Evolutionary conservation across 805 yeast genomes (phyloP).

Genomic region (Myxozyma vanderwaltii): DNA sequence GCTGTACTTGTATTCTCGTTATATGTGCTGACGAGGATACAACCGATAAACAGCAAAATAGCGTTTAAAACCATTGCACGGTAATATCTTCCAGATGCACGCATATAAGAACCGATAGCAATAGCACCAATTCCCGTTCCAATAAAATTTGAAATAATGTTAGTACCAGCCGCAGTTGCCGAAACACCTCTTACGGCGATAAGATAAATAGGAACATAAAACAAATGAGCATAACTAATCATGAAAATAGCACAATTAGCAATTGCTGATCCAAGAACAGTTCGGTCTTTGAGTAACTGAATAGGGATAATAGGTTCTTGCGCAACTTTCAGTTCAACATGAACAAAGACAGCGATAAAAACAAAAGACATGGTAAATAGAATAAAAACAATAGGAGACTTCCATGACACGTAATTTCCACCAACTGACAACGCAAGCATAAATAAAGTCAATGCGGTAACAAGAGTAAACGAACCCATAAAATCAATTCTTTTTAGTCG

Average conservation of each 20-base stretch:
- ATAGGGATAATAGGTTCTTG: conserved; percentile 71
- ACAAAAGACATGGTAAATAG: conserved; percentile 44
- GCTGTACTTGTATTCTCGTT: conserved; percentile 37
- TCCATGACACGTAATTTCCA: conserved; percentile 57
- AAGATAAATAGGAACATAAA: conserved; percentile 70
- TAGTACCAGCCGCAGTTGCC: conserved; percentile 59
- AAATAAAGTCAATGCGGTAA: conserved; percentile 57
- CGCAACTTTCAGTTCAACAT: conserved; percentile 55
- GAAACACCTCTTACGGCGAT: conserved; percentile 55
- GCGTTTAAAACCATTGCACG: conserved; percentile 50
- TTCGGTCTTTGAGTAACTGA: conserved; percentile 56
- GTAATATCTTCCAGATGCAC: conserved; percentile 65
- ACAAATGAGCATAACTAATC: conserved; percentile 63
- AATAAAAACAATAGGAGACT: conserved; percentile 47
- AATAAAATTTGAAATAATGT: conserved; percentile 57
- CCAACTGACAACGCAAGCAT: conserved; percentile 69
- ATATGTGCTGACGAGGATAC: conserved; percentile 42
- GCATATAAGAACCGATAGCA: conserved; percentile 67
- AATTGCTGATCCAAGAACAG: conserved; percentile 65
- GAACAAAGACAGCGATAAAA: conserved; percentile 48
- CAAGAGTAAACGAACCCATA: conserved; percentile 63
- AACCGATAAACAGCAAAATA: conserved; percentile 52
- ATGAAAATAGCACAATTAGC: conserved; percentile 72
- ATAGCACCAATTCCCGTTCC: conserved; percentile 71
- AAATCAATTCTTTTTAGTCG: conserved; percentile 65